Evolutionary conservation across 78 protist species (phyloP).

Genomic region (slime mould (Dictyostelium discoideum)): dicty_2.7 NC_007091.3:2723001-2723500

Average conservation of each 20-base stretch:
- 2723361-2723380: not conserved
- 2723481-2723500: not conserved
- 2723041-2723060: not conserved
- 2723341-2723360: not conserved
- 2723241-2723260: not conserved
- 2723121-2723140: not conserved
- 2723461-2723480: not conserved
- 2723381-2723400: not conserved
- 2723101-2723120: not conserved
- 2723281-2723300: slow-evolving; percentile 17
- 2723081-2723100: not conserved
- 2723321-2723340: not conserved
- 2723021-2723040: not conserved
- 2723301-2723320: too few relatives aligned
- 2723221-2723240: slow-evolving; percentile 6
- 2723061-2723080: not conserved
- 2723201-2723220: not conserved
- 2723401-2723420: not conserved
- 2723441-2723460: too few relatives aligned
- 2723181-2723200: not conserved
- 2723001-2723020: too few relatives aligned
- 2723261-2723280: not conserved
- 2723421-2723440: too few relatives aligned
- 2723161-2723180: not conserved
- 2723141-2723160: not conserved